Conservation (phyloP, 2,329 filamentous ascomycete species). For the Aspergillus sp. region DNA sequence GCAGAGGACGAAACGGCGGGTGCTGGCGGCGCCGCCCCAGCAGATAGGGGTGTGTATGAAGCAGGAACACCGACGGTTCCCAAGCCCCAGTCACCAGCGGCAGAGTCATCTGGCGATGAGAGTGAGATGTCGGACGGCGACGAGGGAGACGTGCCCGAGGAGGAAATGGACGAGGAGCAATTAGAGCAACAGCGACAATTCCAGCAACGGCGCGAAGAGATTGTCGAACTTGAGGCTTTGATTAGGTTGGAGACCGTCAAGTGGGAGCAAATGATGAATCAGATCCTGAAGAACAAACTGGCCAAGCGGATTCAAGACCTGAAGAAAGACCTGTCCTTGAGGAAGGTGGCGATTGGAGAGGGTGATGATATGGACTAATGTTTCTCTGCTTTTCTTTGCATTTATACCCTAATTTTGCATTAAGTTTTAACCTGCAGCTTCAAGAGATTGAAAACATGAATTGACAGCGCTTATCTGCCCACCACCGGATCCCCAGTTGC, state of each 20-base stretch:
- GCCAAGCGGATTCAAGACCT: conserved; percentile 38
- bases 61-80: conserved; percentile 26
- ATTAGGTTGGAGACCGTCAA: conserved; percentile 33
- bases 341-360: conserved; percentile 38
- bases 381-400: conserved; percentile 6
- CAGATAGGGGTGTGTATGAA: conserved; percentile 17
- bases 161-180: conserved; percentile 39
- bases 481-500: conserved; percentile 23
- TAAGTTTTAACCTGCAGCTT: background rate
- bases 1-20: conserved; percentile 22
- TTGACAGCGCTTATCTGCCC: conserved; percentile 1
- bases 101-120: conserved; percentile 37
- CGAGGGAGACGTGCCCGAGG: conserved; percentile 28
- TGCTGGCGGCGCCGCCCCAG: conserved; percentile 13
- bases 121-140: conserved; percentile 33
- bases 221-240: conserved; percentile 36
- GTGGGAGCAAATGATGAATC: conserved; percentile 35
- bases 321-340: conserved; percentile 38
- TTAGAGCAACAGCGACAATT: conserved; percentile 35
- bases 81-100: conserved; percentile 27
- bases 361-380: conserved; percentile 26
- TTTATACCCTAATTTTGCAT: background rate
- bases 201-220: conserved; percentile 40
- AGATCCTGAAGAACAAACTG: conserved; percentile 38
- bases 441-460: background rate